phyloP scores from a whole-genome alignment of 1,139 yeast genomes.

The Candida sp. region DNA sequence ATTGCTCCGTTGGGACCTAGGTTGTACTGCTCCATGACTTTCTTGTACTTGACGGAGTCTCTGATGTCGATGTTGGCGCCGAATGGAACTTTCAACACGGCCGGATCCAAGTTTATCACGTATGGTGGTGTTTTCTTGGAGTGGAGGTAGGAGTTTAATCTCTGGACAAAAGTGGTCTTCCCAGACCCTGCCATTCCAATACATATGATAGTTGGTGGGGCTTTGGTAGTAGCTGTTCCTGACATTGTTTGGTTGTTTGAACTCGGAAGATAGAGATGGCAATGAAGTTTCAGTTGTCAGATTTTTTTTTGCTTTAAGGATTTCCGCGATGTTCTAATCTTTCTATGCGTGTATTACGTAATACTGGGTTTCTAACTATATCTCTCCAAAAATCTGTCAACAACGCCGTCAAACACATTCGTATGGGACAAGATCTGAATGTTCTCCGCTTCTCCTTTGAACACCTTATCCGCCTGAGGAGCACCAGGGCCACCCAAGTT shows the following conservation, averaged over 20 bases:
- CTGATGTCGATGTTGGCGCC: conserved; percentile 96
- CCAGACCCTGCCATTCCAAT: conserved; percentile 99
- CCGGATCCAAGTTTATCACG: conserved; percentile 95
- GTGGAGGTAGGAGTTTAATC: conserved; percentile 89
- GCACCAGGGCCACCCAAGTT: conserved; percentile 58
- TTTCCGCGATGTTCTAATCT: conserved; percentile 4
- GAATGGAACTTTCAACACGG: conserved; percentile 90
- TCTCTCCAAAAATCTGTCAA: conserved; percentile 56
- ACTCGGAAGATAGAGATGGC: not conserved
- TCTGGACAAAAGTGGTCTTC: conserved; percentile 97
- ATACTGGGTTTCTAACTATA: conserved; percentile 6
- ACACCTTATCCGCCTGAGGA: conserved; percentile 63
- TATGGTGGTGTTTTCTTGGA: conserved; percentile 77
- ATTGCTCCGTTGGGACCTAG: conserved; percentile 99
- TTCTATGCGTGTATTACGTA: not conserved
- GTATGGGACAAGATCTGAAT: conserved; percentile 66
- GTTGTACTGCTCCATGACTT: conserved; percentile 92
- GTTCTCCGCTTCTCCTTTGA: conserved; percentile 76
- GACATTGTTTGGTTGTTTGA: not conserved
- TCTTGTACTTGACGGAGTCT: conserved; percentile 94
- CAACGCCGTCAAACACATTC: conserved; percentile 62
- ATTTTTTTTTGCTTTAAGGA: not conserved
- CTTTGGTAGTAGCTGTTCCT: conserved; percentile 3
- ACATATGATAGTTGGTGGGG: conserved; percentile 72
- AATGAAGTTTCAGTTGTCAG: not conserved